Conservation (phyloP, 2,329 filamentous ascomycete species). For the Septoria linicola region DNA sequence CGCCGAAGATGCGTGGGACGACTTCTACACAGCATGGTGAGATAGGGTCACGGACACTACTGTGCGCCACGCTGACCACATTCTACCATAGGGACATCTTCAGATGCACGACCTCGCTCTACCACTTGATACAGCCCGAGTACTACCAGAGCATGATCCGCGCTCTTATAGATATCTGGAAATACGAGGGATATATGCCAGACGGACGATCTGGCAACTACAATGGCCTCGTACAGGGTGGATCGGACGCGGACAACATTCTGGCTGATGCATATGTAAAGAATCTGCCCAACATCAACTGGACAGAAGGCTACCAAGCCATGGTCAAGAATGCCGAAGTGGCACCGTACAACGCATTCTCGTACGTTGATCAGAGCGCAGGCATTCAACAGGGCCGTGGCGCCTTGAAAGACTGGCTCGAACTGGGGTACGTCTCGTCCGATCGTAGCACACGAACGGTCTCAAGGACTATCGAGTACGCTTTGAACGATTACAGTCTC, state of each 20-base stretch:
- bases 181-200: slow-evolving; percentile 38
- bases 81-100: slow-evolving; percentile 56
- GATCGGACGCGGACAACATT: slow-evolving; percentile 39
- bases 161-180: slow-evolving; percentile 67
- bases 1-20: slow-evolving; percentile 64
- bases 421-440: slow-evolving; percentile 42
- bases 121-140: slow-evolving; percentile 63
- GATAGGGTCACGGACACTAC: no score
- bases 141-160: slow-evolving; percentile 66
- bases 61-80: no score
- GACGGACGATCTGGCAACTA: slow-evolving; percentile 39
- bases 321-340: slow-evolving; percentile 40
- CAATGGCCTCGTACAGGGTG: slow-evolving; percentile 40
- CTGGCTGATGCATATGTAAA: slow-evolving; percentile 40
- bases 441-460: slow-evolving; percentile 41
- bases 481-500: slow-evolving; percentile 47
- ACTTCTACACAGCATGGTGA: no score
- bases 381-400: slow-evolving; percentile 46
- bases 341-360: slow-evolving; percentile 34
- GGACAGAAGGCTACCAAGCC: slow-evolving; percentile 37
- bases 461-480: slow-evolving; percentile 46
- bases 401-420: slow-evolving; percentile 46
- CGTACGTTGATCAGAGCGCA: slow-evolving; percentile 33
- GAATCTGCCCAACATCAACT: slow-evolving; percentile 36
- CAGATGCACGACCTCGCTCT: slow-evolving; percentile 63